Base-by-base conservation (phyloP, 768 basidiomycete species). In the Suillus ampliporus region DNA sequence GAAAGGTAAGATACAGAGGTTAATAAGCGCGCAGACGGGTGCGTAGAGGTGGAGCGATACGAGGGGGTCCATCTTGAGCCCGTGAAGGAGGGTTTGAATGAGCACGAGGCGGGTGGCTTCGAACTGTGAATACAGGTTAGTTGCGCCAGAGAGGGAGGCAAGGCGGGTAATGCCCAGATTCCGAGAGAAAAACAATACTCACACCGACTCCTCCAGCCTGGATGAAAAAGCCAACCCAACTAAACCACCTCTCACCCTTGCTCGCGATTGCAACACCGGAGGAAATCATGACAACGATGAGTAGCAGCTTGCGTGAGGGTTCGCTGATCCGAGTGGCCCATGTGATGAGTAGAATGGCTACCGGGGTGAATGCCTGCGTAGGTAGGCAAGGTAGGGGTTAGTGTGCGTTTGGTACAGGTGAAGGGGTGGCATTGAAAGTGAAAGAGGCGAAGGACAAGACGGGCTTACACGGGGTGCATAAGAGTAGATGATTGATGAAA, bases 31-130 rank as follows among this genome's bases (percentile, higher is more conserved):
- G 75, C 97, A 99, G 57, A 98, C 93, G 15, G 95, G 95, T 11
- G 96, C 95, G 72, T 95, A 97, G 80, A 97, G 98, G 80, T 99
- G 93, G 57, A 99, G 77, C 7, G 95, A 97, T 23, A 95, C 92
- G 7, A 98, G 85, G 0, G 97, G 97, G 72, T 97, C 95, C 96
- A 99, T 98, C 79, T 97, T 97, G 71, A 97, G 80, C 41, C 95
- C 95, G 72, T 97, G 94, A 0, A 99, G 82, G 44, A 99, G 87
- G 58, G 96, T 87, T 74, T 99, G 92, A 64, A 99, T 98, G 88
- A 97, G 95, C 26, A 99, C 95, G 14, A 99, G 85, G 44, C 97
- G 91, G 21, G 92, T 91, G 1, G 94, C 91, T 77, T 99, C 97
- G 72, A 98, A 98, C 88, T 91, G 71, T 15, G 40, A 47, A 28